Base-by-base conservation (phyloP, 179 eudicot species). In the Drosera spatulata region DNA sequence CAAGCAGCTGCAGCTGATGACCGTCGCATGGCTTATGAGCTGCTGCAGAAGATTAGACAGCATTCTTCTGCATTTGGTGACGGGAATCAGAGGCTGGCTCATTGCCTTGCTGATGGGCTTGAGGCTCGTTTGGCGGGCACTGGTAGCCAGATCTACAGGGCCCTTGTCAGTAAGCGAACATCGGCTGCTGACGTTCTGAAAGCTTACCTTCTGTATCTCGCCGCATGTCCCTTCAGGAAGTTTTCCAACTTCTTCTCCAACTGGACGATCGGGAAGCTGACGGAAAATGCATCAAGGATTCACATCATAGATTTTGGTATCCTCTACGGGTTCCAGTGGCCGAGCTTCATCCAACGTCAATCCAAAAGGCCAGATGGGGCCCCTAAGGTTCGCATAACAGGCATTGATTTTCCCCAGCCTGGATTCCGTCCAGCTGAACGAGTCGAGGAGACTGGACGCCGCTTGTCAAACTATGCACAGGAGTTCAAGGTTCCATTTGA, bases 241-340 rank as follows among this genome's bases (percentile, higher is more conserved):
- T 64, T 84, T n/a, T 79, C 85, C 8, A 69, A 76, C 56, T 77
- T 79, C 51, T 66, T 77, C 68, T 61, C 91, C 2, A 81, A 69
- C 69, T 71, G 56, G 66, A 81, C 76, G 3, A 84, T 79, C 52
- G 68, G 56, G 47, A 56, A 54, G 56, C 69, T 62, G 33, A 49
- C 82, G 14, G 12, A 37, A 44, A 63, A 71, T 56, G 71, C 79
- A 12, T 14, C 64, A 51, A 73, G 73, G 56, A 62, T 85, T 41
- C 93, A 85, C 61, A 72, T 85, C 50, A 80, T 85, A 59, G 85
- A 85, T 63, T 85, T 85, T 54, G 91, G 91, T 15, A 78, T 78
- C 56, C 76, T 70, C 4, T 80, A 78, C 59, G 91, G 87, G 10
- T 85, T 85, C 61, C 88, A 85, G 40, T 85, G 87, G 87, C 88